Conservation (phyloP, 768 basidiomycete species). For the Leccinum fibrillosum region DNA sequence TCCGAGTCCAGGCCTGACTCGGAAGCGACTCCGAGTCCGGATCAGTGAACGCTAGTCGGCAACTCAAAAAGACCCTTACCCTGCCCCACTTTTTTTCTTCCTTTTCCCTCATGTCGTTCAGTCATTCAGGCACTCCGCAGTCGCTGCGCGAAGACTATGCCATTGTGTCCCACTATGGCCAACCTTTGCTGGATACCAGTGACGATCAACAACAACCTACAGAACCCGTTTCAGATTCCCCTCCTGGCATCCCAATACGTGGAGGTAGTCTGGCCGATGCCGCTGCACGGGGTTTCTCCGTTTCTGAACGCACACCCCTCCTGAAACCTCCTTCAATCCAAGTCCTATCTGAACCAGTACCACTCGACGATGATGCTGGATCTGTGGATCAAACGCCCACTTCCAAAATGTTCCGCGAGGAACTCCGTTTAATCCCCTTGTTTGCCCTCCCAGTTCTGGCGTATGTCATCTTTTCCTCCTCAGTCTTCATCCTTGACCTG, state of each 20-base stretch:
- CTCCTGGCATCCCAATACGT: slow-evolving; percentile 17
- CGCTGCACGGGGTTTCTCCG: background rate
- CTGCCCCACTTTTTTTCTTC: background rate
- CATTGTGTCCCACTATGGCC: slow-evolving; percentile 51
- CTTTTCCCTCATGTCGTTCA: slow-evolving; percentile 36
- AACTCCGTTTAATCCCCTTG: slow-evolving; percentile 52
- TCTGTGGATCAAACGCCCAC: slow-evolving; percentile 19
- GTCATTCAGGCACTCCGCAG: slow-evolving; percentile 20
- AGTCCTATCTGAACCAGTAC: slow-evolving; percentile 50
- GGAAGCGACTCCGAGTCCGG: background rate
- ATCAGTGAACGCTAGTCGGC: background rate
- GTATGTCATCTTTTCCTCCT: slow-evolving; percentile 38
- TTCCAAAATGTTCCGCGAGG: slow-evolving; percentile 49
- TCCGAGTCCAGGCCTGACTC: too few species aligned
- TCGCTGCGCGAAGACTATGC: slow-evolving; percentile 68
- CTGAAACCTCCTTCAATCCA: slow-evolving; percentile 47
- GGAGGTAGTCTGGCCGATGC: background rate
- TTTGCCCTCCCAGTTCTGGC: slow-evolving; percentile 73
- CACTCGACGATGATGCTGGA: slow-evolving; percentile 21
- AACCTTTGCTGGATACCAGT: slow-evolving; percentile 42
- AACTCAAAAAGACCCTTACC: background rate
- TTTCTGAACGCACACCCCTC: slow-evolving; percentile 56
- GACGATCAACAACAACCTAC: slow-evolving; percentile 2
- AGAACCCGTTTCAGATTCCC: slow-evolving; percentile 13
- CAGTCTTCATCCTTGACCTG: background rate